These are phyloP conservation scores for Polytrichum formosum DNA, from an alignment of 225 moss, liverwort and hornwort species.

Conservation along the genomic window DNA sequence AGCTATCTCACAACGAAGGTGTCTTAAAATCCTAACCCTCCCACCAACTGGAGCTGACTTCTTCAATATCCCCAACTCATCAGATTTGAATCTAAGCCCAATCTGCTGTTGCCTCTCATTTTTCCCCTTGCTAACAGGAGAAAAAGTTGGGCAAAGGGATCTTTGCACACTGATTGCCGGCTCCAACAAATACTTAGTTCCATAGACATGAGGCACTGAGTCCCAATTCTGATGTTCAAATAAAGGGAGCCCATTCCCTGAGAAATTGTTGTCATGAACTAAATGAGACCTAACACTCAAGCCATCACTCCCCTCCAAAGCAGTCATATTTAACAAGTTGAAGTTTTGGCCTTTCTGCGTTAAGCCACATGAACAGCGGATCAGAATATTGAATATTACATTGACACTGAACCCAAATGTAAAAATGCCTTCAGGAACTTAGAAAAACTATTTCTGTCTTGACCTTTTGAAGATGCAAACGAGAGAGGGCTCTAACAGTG, in stretches of 20 bases:
- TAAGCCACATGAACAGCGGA: constrained; percentile 10
- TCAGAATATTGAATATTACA: constrained; percentile 10
- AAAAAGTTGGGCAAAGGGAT: neutral
- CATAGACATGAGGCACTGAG: neutral
- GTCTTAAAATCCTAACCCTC: constrained; percentile 64
- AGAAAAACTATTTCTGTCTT: too few species aligned
- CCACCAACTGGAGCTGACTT: constrained; percentile 46
- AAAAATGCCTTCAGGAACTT: too few species aligned
- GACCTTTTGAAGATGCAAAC: too few species aligned
- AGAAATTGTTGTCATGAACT: constrained; percentile 3
- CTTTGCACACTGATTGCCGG: too few species aligned
- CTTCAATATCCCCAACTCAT: constrained; percentile 18
- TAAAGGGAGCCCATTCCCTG: constrained; percentile 15
- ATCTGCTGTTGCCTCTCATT: constrained; percentile 22
- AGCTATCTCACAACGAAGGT: constrained; percentile 70
- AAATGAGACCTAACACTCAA: constrained; percentile 17
- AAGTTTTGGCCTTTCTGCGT: constrained; percentile 20
- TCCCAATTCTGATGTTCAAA: constrained; percentile 31
- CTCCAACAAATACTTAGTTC: too few species aligned
- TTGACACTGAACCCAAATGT: too few species aligned
- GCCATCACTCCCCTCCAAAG: constrained; percentile 12
- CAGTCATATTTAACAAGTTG: constrained; percentile 6
- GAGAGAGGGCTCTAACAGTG: too few species aligned
- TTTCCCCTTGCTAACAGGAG: constrained; percentile 19
- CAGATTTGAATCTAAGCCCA: constrained; percentile 25